phyloP scores from a whole-genome alignment of 1,284 basidiomycete species.

The Papiliotrema nemorosa region DNA sequence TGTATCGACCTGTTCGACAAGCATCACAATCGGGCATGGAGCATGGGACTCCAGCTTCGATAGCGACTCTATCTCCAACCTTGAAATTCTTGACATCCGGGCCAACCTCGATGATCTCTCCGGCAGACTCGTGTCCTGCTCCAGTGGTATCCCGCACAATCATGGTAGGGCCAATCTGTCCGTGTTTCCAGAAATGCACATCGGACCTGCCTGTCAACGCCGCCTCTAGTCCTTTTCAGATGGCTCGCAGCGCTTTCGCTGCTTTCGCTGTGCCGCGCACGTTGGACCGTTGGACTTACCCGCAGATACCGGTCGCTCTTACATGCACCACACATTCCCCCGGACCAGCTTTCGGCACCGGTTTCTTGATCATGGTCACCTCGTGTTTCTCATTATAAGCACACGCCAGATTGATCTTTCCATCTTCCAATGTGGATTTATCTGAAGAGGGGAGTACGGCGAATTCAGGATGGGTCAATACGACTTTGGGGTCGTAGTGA shows the following conservation, averaged over 20 bases:
- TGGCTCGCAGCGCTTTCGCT: background rate
- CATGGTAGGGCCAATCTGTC: slow-evolving; percentile 40
- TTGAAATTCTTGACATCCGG: slow-evolving; percentile 47
- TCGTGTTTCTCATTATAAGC: slow-evolving; percentile 46
- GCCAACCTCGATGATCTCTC: slow-evolving; percentile 51
- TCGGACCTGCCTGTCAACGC: slow-evolving; percentile 29
- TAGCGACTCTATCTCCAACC: slow-evolving; percentile 52
- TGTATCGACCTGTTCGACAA: slow-evolving; percentile 55
- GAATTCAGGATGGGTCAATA: slow-evolving; percentile 36
- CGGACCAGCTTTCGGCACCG: slow-evolving; percentile 33
- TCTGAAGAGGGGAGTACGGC: slow-evolving; percentile 13
- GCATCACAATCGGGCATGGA: slow-evolving; percentile 51
- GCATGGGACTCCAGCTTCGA: slow-evolving; percentile 56
- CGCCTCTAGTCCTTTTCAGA: background rate
- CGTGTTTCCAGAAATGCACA: slow-evolving; percentile 55
- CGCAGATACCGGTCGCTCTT: slow-evolving; percentile 49
- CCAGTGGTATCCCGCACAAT: slow-evolving; percentile 47
- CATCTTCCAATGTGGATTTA: slow-evolving; percentile 12
- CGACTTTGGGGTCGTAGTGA: slow-evolving; percentile 29
- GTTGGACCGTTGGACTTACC: slow-evolving; percentile 38
- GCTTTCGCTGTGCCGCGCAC: background rate
- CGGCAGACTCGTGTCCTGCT: slow-evolving; percentile 50
- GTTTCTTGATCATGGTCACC: slow-evolving; percentile 46
- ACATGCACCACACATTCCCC: slow-evolving; percentile 50
- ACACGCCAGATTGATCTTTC: slow-evolving; percentile 33